These are phyloP conservation scores for Aspergillus piperis DNA, from an alignment of 2,329 filamentous ascomycete species.

Conservation along the genomic window DNA sequence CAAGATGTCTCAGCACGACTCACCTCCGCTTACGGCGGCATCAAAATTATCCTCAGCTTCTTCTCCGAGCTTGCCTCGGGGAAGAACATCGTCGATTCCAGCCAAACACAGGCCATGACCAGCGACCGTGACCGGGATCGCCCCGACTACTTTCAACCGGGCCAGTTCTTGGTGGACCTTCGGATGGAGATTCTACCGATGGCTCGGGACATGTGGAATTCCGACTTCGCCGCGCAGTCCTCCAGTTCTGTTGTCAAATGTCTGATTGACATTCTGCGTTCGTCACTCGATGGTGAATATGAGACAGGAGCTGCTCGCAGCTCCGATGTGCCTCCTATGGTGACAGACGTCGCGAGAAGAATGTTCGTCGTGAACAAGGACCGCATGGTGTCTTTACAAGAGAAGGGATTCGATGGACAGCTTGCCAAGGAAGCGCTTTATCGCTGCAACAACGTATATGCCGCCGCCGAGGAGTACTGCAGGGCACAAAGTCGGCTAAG, in stretches of 20 bases:
- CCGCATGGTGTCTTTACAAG: conserved; percentile 45
- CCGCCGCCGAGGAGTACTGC: conserved; percentile 73
- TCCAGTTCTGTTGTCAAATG: conserved; percentile 74
- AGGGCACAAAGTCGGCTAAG: conserved; percentile 60
- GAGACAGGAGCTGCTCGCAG: conserved; percentile 68
- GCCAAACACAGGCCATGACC: conserved; percentile 59
- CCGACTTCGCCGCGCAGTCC: conserved; percentile 77
- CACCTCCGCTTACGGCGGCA: conserved; percentile 59
- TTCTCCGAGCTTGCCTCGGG: conserved; percentile 74
- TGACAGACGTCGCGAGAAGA: conserved; percentile 50
- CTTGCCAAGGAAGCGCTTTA: conserved; percentile 79
- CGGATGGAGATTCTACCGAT: conserved; percentile 77
- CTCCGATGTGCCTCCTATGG: conserved; percentile 58
- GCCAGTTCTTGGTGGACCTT: conserved; percentile 84
- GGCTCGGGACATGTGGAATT: conserved; percentile 80
- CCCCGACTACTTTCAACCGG: conserved; percentile 63
- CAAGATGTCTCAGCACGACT: conserved; percentile 46
- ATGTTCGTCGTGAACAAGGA: conserved; percentile 56
- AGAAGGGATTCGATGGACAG: conserved; percentile 57
- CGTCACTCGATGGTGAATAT: conserved; percentile 73
- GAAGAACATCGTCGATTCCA: conserved; percentile 78
- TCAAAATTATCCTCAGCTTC: conserved; percentile 82
- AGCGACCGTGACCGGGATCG: conserved; percentile 58
- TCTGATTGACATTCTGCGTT: conserved; percentile 79
- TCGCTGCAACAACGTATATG: conserved; percentile 69